Base-by-base conservation (phyloP, 2,329 filamentous ascomycete species). In the Daldinia sp. region DNA sequence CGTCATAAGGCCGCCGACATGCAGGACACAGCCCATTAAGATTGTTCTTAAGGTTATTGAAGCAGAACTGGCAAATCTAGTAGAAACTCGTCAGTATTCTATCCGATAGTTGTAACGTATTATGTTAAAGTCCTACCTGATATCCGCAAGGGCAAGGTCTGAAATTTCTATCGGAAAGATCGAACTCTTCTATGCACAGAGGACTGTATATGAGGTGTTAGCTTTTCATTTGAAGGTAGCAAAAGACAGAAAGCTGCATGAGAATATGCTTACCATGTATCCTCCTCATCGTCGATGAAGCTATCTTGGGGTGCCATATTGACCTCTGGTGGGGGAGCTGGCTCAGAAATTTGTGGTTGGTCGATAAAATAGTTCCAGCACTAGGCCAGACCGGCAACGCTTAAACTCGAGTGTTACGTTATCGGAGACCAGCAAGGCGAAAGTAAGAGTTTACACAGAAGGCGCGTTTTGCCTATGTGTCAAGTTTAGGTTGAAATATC, bases 41-140 rank as follows among this genome's bases (percentile, higher is more conserved):
- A 76, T 98, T 98, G 75, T 92, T 97, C 83, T 97, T 97, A 80
- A 99, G 97, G 80, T 98, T 99, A 83, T 99, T 98, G 85, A 95
- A 99, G 83, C 96, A 99, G 82, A 99, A 99, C 85, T 99, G 97
- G 82, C 96, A 99, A 80, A 99, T 95, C 94, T 98, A 76, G 51
- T 54, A 35, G 6, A 46, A 65, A 46, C 15, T 18, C 41, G 71
- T 53, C 46, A 69, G 67, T 72, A 59, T 72, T 42, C 28, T 55
- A 62, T 50, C 56, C 26, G 59, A 72, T 12, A 23, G 57, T 30
- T 37, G 48, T 33, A 39, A 50, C 15, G 39, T 50, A 28, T 33
- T 20, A 5, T 56, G 10, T 4, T 30, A 50, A 53, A 26, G 30
- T 63, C 86, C 71, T 88, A 98, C 95, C 89, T 98, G 95, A 78